Evolutionary conservation across 768 basidiomycete species (phyloP), one percentile per base, ranked within the genome.

Genomic region (Erythrobasidium yunnanense): DNA sequence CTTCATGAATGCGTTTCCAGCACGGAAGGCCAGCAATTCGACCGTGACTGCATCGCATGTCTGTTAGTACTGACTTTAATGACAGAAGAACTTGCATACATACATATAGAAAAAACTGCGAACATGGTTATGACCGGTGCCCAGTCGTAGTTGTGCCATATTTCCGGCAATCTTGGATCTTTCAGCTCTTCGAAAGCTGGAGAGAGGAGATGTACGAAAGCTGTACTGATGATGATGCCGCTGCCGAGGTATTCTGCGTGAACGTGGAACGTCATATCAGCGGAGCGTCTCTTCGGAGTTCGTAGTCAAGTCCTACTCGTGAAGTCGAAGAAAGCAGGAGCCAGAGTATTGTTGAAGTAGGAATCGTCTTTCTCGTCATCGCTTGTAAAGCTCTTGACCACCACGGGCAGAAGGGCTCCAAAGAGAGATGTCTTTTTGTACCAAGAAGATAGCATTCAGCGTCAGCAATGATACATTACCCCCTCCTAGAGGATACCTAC

Each of bases 21-120:
- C 84, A 63, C 90, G 83, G 78, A 91, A 90, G 18, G 90, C 89
- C 46, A 87, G 73, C 13, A 95, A 74, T 76, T 95, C 90, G 42
- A 87, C 76, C 8, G 47, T 63, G 33, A 63, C 57, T 60, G 57
- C 55, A 25, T 18, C 55, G 66, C 58, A 52, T 65, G 66, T 17
- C 4, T 46, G 35, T 34, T 23, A 0, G 34, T 55, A 25, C 60
- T 55, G 29, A 33, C 52, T 55, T 90, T 90, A 15, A 90, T 89
- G 50, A 87, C 73, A 17, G 96, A 75, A 76, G 95, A 90, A 53
- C 87, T n/a, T n/a, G n/a, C 77, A 70, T 88, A 6, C 57, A 45
- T 80, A 78, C 93, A 96, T 49, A 95, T 87, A 23, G 73, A 70
- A 74, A 90, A 92, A 32, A 95, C 84, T 71, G 88, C 85, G 46